phyloP scores from a whole-genome alignment of 2,329 filamentous ascomycete species.

The Chaetomium sp. region DNA sequence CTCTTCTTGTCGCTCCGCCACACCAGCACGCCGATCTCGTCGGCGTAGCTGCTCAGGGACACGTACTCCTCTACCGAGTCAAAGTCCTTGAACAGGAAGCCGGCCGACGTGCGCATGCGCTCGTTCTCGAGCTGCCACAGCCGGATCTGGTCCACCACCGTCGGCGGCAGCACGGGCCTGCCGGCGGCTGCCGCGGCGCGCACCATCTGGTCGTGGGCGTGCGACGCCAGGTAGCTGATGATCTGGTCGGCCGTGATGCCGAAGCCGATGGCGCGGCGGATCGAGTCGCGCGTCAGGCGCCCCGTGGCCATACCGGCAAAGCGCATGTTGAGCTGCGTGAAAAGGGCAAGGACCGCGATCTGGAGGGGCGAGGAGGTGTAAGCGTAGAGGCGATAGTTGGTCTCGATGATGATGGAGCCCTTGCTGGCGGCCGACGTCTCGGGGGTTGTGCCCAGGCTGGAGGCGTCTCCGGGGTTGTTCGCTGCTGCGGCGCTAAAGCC shows the following conservation, averaged over 20 bases:
- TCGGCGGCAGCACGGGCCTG: slow-evolving; percentile 81
- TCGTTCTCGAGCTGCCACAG: slow-evolving; percentile 98
- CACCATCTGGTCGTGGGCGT: slow-evolving; percentile 93
- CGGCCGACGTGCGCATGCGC: slow-evolving; percentile 79
- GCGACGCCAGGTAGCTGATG: slow-evolving; percentile 85
- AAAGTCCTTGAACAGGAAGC: slow-evolving; percentile 91
- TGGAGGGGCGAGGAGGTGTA: slow-evolving; percentile 94
- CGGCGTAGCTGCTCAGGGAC: slow-evolving; percentile 74
- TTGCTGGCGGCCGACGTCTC: slow-evolving; percentile 52
- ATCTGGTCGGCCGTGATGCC: slow-evolving; percentile 97
- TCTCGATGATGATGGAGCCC: slow-evolving; percentile 94
- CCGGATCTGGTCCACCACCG: slow-evolving; percentile 94
- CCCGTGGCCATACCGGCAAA: slow-evolving; percentile 95
- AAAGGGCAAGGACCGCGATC: slow-evolving; percentile 90
- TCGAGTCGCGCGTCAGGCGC: slow-evolving; percentile 83
- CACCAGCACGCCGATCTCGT: slow-evolving; percentile 84
- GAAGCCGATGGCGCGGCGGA: slow-evolving; percentile 81
- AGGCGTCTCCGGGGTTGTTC: slow-evolving; percentile 46
- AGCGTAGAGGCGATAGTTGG: slow-evolving; percentile 95
- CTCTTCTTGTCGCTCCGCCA: slow-evolving; percentile 81
- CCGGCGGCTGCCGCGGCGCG: slow-evolving; percentile 60
- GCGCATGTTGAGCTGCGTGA: slow-evolving; percentile 82
- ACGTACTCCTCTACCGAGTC: slow-evolving; percentile 69
- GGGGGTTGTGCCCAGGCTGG: slow-evolving; percentile 49
- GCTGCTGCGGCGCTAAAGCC: slow-evolving; percentile 68